Evolutionary conservation across 1,139 yeast species (phyloP).

Genomic region (Suhomyces bokatorum): DNA sequence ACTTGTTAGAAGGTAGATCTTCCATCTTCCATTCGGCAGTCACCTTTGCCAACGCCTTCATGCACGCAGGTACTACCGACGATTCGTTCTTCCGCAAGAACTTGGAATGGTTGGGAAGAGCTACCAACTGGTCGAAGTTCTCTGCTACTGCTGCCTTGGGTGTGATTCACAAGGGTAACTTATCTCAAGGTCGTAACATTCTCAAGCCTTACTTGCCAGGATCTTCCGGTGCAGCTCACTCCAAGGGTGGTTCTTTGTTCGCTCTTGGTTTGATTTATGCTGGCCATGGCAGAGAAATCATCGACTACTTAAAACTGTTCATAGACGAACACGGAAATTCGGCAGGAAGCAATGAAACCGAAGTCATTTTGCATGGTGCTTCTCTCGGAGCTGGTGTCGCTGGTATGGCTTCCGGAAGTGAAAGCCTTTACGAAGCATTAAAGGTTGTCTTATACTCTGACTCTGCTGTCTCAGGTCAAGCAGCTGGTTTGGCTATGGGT

Average conservation of each 20-base stretch:
- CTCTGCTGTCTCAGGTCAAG: conserved; percentile 93
- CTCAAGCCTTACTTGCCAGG: conserved; percentile 93
- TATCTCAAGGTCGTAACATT: conserved; percentile 85
- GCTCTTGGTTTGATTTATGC: conserved; percentile 95
- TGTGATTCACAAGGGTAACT: conserved; percentile 93
- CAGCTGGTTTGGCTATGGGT: conserved; percentile 97
- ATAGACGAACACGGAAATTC: conserved; percentile 67
- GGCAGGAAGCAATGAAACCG: conserved; percentile 73
- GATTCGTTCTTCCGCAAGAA: conserved; percentile 90
- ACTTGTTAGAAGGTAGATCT: conserved; percentile 83
- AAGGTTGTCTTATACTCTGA: conserved; percentile 85
- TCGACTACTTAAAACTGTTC: conserved; percentile 74
- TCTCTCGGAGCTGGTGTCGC: conserved; percentile 95
- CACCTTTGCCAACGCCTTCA: conserved; percentile 89
- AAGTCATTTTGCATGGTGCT: conserved; percentile 93
- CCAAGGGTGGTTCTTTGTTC: conserved; percentile 94
- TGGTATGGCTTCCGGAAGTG: conserved; percentile 88
- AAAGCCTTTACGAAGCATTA: conserved; percentile 75
- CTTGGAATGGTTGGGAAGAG: conserved; percentile 94
- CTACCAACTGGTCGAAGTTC: conserved; percentile 97
- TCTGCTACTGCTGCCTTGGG: conserved; percentile 98
- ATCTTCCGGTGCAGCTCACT: conserved; percentile 71
- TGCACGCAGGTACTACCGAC: conserved; percentile 96
- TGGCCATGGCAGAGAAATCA: conserved; percentile 90
- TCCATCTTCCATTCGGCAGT: conserved; percentile 96